Evolutionary conservation across 2,329 filamentous ascomycete genomes (phyloP).

Genomic region (Aspergillus sp.): DNA sequence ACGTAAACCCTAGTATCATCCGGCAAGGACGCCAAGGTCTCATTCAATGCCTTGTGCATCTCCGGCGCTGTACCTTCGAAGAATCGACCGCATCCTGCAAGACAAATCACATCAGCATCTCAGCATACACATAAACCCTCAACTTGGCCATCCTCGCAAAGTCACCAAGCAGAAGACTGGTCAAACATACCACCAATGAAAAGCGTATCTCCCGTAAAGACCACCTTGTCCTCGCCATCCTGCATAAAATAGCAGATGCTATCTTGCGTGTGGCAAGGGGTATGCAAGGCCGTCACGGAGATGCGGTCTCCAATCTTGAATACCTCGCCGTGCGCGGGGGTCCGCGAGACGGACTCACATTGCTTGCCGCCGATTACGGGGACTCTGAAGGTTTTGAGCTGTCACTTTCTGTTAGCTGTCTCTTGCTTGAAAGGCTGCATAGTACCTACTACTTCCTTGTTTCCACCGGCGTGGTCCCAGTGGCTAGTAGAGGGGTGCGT

Average conservation of each 20-base stretch:
- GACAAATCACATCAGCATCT: conserved; percentile 1
- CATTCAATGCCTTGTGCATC: conserved; percentile 93
- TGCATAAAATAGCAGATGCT: conserved; percentile 95
- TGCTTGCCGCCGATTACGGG: conserved; percentile 87
- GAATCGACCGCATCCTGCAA: conserved; percentile 84
- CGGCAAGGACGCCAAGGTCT: conserved; percentile 77
- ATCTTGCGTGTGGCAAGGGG: conserved; percentile 97
- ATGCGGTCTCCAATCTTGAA: conserved; percentile 84
- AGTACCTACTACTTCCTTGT: conserved; percentile 71
- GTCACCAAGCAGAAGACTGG: not conserved
- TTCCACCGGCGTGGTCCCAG: conserved; percentile 92
- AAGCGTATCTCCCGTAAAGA: conserved; percentile 95
- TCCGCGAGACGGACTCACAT: conserved; percentile 78
- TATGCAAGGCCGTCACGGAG: conserved; percentile 84
- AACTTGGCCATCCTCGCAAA: not conserved
- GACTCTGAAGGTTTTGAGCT: conserved; percentile 66
- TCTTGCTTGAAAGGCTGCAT: not conserved
- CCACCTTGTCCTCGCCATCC: conserved; percentile 72
- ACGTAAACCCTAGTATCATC: conserved; percentile 93
- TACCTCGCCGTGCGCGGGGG: conserved; percentile 72
- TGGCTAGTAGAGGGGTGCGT: conserved; percentile 64
- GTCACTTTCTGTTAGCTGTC: not conserved
- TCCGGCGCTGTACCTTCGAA: conserved; percentile 89
- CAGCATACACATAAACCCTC: not conserved
- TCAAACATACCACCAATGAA: conserved; percentile 78